A percentile compares a stretch with the other conserved stretches of the same genome.
Conservation (phyloP, 768 basidiomycete genomes). For the Asterophora lycoperdoides region DNA sequence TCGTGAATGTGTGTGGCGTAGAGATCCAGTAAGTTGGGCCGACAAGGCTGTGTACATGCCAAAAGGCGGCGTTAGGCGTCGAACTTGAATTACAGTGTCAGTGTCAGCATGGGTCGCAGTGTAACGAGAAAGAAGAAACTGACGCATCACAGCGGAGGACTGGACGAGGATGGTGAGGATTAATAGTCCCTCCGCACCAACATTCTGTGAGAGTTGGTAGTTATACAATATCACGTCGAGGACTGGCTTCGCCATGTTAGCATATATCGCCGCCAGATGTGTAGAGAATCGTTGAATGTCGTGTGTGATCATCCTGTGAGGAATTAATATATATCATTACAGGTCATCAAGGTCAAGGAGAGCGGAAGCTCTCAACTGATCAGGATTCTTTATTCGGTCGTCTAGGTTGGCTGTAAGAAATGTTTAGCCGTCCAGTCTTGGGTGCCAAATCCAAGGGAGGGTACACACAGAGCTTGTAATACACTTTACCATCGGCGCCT, state of each 20-base stretch:
- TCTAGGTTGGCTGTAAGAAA: slow-evolving; percentile 76
- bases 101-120: neutral
- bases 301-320: slow-evolving; percentile 82
- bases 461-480: slow-evolving; percentile 83
- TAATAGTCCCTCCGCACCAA: slow-evolving; percentile 89
- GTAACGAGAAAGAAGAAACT: slow-evolving; percentile 27
- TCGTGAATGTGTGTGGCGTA: slow-evolving; percentile 90
- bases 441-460: neutral
- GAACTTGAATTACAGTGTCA: slow-evolving; percentile 47
- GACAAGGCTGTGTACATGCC: slow-evolving; percentile 87
- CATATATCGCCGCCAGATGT: slow-evolving; percentile 90
- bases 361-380: slow-evolving; percentile 57
- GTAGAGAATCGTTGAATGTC: slow-evolving; percentile 92
- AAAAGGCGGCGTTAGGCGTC: slow-evolving; percentile 86
- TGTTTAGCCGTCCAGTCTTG: neutral
- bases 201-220: slow-evolving; percentile 89
- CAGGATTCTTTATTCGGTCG: slow-evolving; percentile 93
- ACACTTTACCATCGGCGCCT: slow-evolving; percentile 72
- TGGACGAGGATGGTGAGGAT: slow-evolving; percentile 83
- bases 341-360: neutral
- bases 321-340: slow-evolving; percentile 14
- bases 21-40: slow-evolving; percentile 81
- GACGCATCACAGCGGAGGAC: slow-evolving; percentile 74
- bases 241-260: slow-evolving; percentile 89
- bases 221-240: slow-evolving; percentile 94